Percentiles rank a stretch among this genome's conserved stretches.
Conservation (phyloP, 352 stramenopile genomes). For the Phytophthora quininea region DNA sequence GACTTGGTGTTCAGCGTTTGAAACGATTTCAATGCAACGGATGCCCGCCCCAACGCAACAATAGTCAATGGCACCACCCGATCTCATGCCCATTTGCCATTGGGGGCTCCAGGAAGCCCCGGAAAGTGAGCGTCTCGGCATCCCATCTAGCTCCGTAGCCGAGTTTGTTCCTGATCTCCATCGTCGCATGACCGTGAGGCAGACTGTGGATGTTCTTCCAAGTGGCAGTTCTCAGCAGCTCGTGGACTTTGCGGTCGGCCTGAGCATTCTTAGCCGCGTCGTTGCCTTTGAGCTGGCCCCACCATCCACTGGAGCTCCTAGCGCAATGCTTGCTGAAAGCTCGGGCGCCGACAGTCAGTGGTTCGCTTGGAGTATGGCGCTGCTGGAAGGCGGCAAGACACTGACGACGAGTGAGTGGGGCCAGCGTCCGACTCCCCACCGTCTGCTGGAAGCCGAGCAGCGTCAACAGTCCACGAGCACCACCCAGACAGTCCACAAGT, state of each 20-base stretch:
- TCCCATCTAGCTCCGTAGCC: constrained; percentile 85
- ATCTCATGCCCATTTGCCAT: constrained; percentile 79
- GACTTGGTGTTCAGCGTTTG: background rate
- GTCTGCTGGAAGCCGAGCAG: constrained; percentile 74
- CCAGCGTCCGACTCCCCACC: constrained; percentile 51
- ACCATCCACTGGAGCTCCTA: constrained; percentile 72
- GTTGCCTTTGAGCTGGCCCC: constrained; percentile 63
- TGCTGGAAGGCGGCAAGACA: constrained; percentile 62
- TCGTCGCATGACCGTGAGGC: constrained; percentile 64
- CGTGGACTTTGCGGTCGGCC: constrained; percentile 50
- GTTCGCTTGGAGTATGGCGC: constrained; percentile 39
- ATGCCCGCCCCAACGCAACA: background rate
- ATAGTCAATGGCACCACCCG: constrained; percentile 63
- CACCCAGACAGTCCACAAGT: constrained; percentile 51
- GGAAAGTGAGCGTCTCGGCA: constrained; percentile 50
- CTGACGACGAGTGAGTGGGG: constrained; percentile 57
- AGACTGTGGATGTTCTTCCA: constrained; percentile 89
- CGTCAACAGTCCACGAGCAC: constrained; percentile 64
- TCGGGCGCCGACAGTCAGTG: constrained; percentile 74
- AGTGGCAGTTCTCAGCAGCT: constrained; percentile 58
- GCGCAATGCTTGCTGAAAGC: constrained; percentile 84
- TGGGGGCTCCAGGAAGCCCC: constrained; percentile 85
- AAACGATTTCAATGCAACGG: constrained; percentile 30
- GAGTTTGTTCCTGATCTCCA: constrained; percentile 71
- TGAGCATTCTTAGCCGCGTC: constrained; percentile 71